A percentile compares a stretch with the other conserved stretches of the same genome.
These are phyloP conservation scores for Camelina laxa DNA, from an alignment of 345 rosid genomes.

Conservation along the genomic window DNA sequence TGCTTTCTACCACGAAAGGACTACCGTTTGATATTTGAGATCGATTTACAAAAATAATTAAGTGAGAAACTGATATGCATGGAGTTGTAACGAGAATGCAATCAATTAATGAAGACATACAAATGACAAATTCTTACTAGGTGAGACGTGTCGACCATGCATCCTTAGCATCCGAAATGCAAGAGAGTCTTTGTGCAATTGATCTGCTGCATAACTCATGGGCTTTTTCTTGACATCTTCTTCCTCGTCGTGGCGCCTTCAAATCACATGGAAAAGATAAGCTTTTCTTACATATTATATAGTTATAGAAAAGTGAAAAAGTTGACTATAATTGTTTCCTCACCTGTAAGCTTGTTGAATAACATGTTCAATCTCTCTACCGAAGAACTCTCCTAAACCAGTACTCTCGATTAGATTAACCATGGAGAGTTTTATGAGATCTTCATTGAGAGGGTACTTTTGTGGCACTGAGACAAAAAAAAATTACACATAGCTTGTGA, in stretches of 20 bases:
- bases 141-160: slow-evolving; percentile 57
- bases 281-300: neutral
- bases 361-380: slow-evolving; percentile 49
- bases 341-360: slow-evolving; percentile 55
- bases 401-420: slow-evolving; percentile 53
- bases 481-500: slow-evolving; percentile 19
- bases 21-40: neutral
- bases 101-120: neutral
- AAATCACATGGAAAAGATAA: neutral
- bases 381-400: slow-evolving; percentile 63
- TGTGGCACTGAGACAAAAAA: slow-evolving; percentile 52
- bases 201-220: slow-evolving; percentile 12
- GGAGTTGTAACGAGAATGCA: neutral
- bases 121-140: slow-evolving; percentile 46
- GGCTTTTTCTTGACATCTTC: slow-evolving; percentile 7
- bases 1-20: neutral
- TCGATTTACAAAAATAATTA: neutral
- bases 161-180: slow-evolving; percentile 62
- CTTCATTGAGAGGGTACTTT: slow-evolving; percentile 57
- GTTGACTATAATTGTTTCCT: neutral
- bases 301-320: neutral
- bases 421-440: slow-evolving; percentile 55
- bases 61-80: neutral
- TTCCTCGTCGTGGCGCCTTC: slow-evolving; percentile 47
- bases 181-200: slow-evolving; percentile 59